Base-by-base conservation (phyloP, 2,329 filamentous ascomycete genomes). In the Fusarium sp. region DNA sequence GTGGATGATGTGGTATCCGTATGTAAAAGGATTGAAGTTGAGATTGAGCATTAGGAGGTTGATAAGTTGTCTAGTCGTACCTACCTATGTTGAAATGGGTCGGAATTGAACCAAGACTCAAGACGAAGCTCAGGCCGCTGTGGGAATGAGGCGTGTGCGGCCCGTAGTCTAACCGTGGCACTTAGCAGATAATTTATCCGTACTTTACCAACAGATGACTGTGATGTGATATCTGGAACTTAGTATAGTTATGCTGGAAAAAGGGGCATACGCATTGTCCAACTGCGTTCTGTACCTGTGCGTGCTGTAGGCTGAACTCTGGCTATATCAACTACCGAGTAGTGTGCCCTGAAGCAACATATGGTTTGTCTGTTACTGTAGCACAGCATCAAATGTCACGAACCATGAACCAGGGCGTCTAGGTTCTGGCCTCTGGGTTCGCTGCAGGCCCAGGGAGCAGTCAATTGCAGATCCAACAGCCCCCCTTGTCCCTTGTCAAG, bases 381-480 rank as follows among this genome's bases (percentile, higher is more conserved):
- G 54, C 60, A 69, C 65, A 51, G 27, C 60, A 53, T 58, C 29
- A 58, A 50, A 31, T 66, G 47, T 52, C 53, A 50, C 66, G 29
- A 60, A 54, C 43, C 46, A 53, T 69, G 29, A 60, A 54, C 43
- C 46, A 48, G 41, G 42, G 50, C 39, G 59, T 52, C 52, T 29
- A 42, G 25, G 23, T 39, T 33, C 48, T n/a, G 17, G 17, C 17
- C 17, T 39, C 15, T 25, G 17, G 31, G 52, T 57, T 53, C 45
- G 59, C 63, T 64, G 54, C 56, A 66, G 45, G 52, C 36, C 27
- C 36, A 31, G 46, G 58, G 54, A 58, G 64, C 59, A 53, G 52
- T 58, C 52, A 59, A 52, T 57, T 54, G 66, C 56, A 71, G 68
- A 72, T 72, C 58, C 23, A 69, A 68, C 33, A 18, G 36, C 42